These are phyloP conservation scores for Aspergillus nidulans DNA, from an alignment of 495 filamentous ascomycete genomes.

Conservation along the genomic window DNA sequence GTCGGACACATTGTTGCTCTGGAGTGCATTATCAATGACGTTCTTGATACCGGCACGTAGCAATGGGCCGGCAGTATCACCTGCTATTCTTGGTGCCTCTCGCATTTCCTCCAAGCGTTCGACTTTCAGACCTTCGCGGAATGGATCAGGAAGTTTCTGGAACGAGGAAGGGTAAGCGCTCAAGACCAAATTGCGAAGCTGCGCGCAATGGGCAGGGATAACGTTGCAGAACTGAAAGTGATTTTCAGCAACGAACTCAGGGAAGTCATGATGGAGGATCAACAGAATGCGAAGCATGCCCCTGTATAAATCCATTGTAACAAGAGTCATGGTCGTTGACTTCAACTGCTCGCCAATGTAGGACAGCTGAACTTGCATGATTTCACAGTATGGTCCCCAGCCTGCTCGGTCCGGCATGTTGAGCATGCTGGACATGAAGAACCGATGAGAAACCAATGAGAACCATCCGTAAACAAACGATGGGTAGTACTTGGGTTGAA, in stretches of 20 bases:
- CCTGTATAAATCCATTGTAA: constrained; percentile 79
- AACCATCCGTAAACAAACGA: constrained; percentile 85
- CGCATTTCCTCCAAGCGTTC: constrained; percentile 76
- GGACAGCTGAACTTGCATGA: constrained; percentile 68
- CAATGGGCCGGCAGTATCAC: constrained; percentile 56
- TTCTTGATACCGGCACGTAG: constrained; percentile 60
- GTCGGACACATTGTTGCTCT: constrained; percentile 53
- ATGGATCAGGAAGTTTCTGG: constrained; percentile 75
- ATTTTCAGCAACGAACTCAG: constrained; percentile 85
- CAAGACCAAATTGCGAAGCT: constrained; percentile 85
- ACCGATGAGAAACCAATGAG: constrained; percentile 72
- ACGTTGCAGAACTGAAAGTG: constrained; percentile 79
- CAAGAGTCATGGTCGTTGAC: constrained; percentile 58
- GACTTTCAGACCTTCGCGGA: constrained; percentile 71
- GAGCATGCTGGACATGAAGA: constrained; percentile 79
- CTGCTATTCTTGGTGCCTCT: constrained; percentile 57
- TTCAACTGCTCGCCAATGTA: constrained; percentile 81
- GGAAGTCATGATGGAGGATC: constrained; percentile 88
- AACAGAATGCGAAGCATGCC: constrained; percentile 76
- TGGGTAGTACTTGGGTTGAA: constrained; percentile 72
- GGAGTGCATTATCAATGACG: constrained; percentile 61
- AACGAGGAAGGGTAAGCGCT: constrained; percentile 75
- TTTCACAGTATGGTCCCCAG: constrained; percentile 69
- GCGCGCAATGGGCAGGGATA: constrained; percentile 79
- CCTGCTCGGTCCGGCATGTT: constrained; percentile 63